phyloP scores from a whole-genome alignment of 805 yeast genomes.

The Sungouiella thailandica region DNA sequence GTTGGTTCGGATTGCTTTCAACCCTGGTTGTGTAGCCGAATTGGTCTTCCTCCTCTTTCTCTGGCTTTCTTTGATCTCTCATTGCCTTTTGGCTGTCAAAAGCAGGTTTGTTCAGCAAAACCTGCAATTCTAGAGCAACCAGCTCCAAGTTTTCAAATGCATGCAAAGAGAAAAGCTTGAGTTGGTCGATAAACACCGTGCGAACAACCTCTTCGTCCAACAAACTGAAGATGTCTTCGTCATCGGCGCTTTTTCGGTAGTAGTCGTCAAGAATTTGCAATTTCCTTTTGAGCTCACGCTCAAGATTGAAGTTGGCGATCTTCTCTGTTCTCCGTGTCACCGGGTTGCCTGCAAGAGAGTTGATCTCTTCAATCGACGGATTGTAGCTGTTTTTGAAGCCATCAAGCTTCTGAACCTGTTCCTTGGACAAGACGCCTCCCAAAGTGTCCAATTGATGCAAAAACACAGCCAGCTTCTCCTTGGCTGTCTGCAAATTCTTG shows the following conservation, averaged over 20 bases:
- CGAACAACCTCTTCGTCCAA: constrained; percentile 65
- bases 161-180: constrained; percentile 47
- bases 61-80: constrained; percentile 8
- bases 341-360: constrained; percentile 26
- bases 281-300: constrained; percentile 46
- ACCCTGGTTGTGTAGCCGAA: constrained; percentile 60
- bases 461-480: constrained; percentile 37
- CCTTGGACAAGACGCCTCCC: constrained; percentile 28
- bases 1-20: constrained; percentile 43
- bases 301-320: constrained; percentile 60
- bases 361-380: constrained; percentile 39
- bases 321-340: constrained; percentile 59
- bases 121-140: constrained; percentile 58
- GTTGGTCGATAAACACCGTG: constrained; percentile 49
- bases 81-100: constrained; percentile 5
- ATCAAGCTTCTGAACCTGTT: constrained; percentile 35
- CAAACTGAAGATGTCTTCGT: constrained; percentile 21
- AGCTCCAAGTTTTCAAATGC: constrained; percentile 56
- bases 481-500: constrained; percentile 26
- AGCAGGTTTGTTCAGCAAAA: constrained; percentile 45
- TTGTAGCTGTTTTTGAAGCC: constrained; percentile 33
- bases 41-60: constrained; percentile 15
- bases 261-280: constrained; percentile 35
- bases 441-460: constrained; percentile 13
- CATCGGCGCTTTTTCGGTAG: constrained; percentile 14